A percentile compares a stretch with the other conserved stretches of the same genome.
Evolutionary conservation across 2,329 filamentous ascomycete species (phyloP).

Genomic region (Penicillium brasilianum): DNA sequence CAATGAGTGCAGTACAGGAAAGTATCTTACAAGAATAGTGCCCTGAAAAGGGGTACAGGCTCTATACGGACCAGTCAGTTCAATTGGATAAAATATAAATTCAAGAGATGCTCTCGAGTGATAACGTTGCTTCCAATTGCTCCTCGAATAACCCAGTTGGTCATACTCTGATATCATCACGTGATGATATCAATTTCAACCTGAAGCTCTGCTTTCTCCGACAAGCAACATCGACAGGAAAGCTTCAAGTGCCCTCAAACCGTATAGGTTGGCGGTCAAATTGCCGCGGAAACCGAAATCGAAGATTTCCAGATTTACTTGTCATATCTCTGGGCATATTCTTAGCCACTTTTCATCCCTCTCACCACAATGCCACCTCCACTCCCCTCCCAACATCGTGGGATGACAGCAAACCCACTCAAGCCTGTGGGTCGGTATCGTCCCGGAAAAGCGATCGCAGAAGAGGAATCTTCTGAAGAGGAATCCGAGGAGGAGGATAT

Average conservation of each 20-base stretch:
- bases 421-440: constrained; percentile 77
- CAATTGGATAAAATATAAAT: not conserved
- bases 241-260: not conserved
- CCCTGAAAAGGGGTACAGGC: not conserved
- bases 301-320: not conserved
- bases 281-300: too few relatives aligned
- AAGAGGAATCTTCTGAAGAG: constrained; percentile 56
- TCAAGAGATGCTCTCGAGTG: not conserved
- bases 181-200: constrained; percentile 56
- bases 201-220: constrained; percentile 31
- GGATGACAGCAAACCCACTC: constrained; percentile 91
- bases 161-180: constrained; percentile 49
- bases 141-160: not conserved
- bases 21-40: too few relatives aligned
- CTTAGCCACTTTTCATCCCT: not conserved
- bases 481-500: constrained; percentile 61
- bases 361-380: constrained; percentile 48
- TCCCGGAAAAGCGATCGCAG: constrained; percentile 73
- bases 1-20: too few relatives aligned
- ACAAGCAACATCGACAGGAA: constrained; percentile 1
- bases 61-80: too few relatives aligned
- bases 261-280: not conserved
- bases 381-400: constrained; percentile 52
- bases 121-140: too few relatives aligned
- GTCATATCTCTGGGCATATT: not conserved